Evolutionary conservation across 164 flowering plant genomes (phyloP).

Genomic region (Dillenia suffruticosa): DNA sequence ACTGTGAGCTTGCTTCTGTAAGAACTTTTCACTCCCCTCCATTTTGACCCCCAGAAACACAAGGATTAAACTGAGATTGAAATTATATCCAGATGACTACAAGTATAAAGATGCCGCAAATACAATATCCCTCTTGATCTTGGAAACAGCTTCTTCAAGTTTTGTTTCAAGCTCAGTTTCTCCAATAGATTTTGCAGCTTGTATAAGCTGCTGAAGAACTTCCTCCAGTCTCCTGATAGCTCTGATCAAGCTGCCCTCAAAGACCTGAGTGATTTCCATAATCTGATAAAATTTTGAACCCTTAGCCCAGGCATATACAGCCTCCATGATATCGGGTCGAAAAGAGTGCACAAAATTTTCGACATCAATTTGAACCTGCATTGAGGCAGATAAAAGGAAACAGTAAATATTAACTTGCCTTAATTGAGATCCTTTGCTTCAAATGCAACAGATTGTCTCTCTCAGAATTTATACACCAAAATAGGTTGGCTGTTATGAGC

Average conservation of each 20-base stretch:
- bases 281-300: conserved; percentile 91
- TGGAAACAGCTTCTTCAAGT: conserved; percentile 86
- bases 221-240: conserved; percentile 98
- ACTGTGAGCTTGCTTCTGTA: too few species aligned
- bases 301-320: conserved; percentile 92
- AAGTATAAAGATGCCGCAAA: conserved; percentile 95
- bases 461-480: too few species aligned
- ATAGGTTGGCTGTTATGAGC: too few species aligned
- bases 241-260: conserved; percentile 95
- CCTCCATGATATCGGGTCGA: conserved; percentile 95
- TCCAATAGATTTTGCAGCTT: conserved; percentile 86
- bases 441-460: too few species aligned
- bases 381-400: neutral
- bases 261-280: conserved; percentile 85
- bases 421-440: too few species aligned
- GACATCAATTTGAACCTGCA: conserved; percentile 88
- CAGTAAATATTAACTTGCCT: neutral
- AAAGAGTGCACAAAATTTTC: conserved; percentile 81
- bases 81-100: conserved; percentile 20
- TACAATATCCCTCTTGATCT: conserved; percentile 96
- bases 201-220: conserved; percentile 89
- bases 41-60: too few species aligned
- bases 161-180: conserved; percentile 80
- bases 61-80: neutral
- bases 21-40: too few species aligned